Evolutionary conservation across 768 basidiomycete species (phyloP).

Genomic region (Crepidotus variabilis): DNA sequence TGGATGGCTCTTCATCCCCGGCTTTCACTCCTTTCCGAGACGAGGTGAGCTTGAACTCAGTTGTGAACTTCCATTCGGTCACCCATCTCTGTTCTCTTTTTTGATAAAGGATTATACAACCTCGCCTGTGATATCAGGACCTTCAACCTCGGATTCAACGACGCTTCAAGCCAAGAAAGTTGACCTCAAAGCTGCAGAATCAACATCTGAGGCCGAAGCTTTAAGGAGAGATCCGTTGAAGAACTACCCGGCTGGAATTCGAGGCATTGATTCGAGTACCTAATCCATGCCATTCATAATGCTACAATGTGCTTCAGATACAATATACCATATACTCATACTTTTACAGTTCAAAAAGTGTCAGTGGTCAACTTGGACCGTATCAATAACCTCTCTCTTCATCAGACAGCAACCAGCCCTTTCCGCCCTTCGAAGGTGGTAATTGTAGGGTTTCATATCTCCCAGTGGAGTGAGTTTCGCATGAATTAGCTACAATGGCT

Average conservation of each 20-base stretch:
- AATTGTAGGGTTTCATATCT: too few relatives aligned
- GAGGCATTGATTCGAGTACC: background rate
- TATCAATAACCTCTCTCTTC: too few relatives aligned
- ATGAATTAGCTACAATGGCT: too few relatives aligned
- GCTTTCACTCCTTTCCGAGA: conserved; percentile 73
- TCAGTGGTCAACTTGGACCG: too few relatives aligned
- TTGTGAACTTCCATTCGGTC: conserved; percentile 4
- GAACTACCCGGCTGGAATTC: conserved; percentile 44
- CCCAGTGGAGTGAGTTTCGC: too few relatives aligned
- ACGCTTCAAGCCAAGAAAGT: conserved; percentile 59
- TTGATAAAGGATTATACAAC: conserved; percentile 20
- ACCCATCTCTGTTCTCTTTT: background rate
- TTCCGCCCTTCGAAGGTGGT: too few relatives aligned
- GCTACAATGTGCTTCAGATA: too few relatives aligned
- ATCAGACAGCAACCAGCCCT: too few relatives aligned
- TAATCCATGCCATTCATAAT: too few relatives aligned
- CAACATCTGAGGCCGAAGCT: conserved; percentile 70
- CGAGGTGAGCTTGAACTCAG: conserved; percentile 42
- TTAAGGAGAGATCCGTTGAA: conserved; percentile 76
- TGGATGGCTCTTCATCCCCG: conserved; percentile 28
- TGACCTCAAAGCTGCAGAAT: conserved; percentile 35
- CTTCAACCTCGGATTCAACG: conserved; percentile 34
- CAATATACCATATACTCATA: too few relatives aligned
- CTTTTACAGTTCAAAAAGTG: too few relatives aligned
- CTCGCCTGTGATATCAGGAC: conserved; percentile 25